phyloP scores from a whole-genome alignment of 2,329 filamentous ascomycete species.

The Aspergillus amoenus region DNA sequence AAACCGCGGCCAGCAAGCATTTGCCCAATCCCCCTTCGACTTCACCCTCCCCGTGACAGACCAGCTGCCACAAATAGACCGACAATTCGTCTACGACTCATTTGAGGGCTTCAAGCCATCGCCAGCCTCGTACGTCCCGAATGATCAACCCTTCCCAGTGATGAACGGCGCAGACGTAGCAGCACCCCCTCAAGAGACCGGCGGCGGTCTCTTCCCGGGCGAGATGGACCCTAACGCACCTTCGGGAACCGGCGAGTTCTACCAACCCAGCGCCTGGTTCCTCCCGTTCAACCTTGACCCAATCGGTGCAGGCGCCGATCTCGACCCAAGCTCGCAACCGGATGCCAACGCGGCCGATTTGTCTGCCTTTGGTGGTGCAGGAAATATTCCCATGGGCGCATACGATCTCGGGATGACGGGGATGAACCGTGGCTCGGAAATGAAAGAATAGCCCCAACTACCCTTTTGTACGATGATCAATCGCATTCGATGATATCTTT shows the following conservation, averaged over 20 bases:
- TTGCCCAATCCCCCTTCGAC: slow-evolving; percentile 36
- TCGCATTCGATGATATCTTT: neutral
- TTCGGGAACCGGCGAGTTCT: slow-evolving; percentile 37
- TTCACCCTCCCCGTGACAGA: slow-evolving; percentile 39
- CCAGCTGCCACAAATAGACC: slow-evolving; percentile 67
- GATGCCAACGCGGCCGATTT: slow-evolving; percentile 19
- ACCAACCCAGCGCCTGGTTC: slow-evolving; percentile 72
- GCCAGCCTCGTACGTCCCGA: slow-evolving; percentile 27
- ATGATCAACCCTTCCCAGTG: slow-evolving; percentile 28
- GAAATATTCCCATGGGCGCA: slow-evolving; percentile 24
- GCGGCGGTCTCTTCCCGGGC: slow-evolving; percentile 35
- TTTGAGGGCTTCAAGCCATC: slow-evolving; percentile 59
- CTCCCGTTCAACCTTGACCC: slow-evolving; percentile 91
- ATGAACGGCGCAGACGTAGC: slow-evolving; percentile 25
- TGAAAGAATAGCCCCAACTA: neutral
- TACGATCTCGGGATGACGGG: slow-evolving; percentile 29
- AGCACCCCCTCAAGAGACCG: slow-evolving; percentile 18
- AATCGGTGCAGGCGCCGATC: slow-evolving; percentile 21
- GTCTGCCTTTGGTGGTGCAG: slow-evolving; percentile 21
- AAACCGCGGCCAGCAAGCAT: slow-evolving; percentile 24
- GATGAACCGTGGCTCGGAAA: slow-evolving; percentile 17
- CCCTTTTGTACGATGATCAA: neutral
- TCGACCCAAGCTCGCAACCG: slow-evolving; percentile 16
- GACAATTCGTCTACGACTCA: slow-evolving; percentile 73
- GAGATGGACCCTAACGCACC: slow-evolving; percentile 36